Base-by-base conservation (phyloP, 1,139 yeast species). In the Meyerozyma carpophila region DNA sequence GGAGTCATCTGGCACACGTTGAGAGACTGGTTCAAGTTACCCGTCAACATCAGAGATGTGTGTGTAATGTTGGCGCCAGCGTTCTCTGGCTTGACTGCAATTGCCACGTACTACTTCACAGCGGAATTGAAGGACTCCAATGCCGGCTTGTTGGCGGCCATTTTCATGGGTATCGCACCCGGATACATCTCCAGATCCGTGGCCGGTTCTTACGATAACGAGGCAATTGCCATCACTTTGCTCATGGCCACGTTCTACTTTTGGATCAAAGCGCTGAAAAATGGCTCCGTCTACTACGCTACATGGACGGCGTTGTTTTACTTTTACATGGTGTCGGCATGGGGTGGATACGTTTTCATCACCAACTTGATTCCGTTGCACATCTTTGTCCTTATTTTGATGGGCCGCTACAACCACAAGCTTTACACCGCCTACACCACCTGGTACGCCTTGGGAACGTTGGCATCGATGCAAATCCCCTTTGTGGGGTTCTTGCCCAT, bases 271-370 rank as follows among this genome's bases (percentile, higher is more conserved):
- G 84, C 96, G 13, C 78, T 89, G 68, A 93, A 91, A 65, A 70
- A 85, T 41, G 99, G 99, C 28, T 87, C 96, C 3, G 84, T 90
- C 14, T 76, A 87, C 54, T 88, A 84, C 73, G 95, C 91, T 16
- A 77, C 94, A 5, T 68, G 85, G 55, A 82, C 98, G 31, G 95
- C 98, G 2, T 64, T 89, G 40, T 85, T 84, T 57, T 94, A 94
- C 71, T 94, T 94, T 66, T 94, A 94, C 75, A 94, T 94, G 99
- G 99, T 94, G 43, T 84, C 96, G 43, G 98, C 99, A n/a, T 94
- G 99, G 99, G 98, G 98, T 73, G 99, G 99, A 20, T 94, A 94
- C 62, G 99, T 93, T 42, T 94, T 94, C 72, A 94, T 94, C 68
- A 94, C 98, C 49, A 94, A 94, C 69, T 82, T 94, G 74, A 89